Base-by-base conservation (phyloP, 2,329 filamentous ascomycete species). In the Sarocladium strictum region DNA sequence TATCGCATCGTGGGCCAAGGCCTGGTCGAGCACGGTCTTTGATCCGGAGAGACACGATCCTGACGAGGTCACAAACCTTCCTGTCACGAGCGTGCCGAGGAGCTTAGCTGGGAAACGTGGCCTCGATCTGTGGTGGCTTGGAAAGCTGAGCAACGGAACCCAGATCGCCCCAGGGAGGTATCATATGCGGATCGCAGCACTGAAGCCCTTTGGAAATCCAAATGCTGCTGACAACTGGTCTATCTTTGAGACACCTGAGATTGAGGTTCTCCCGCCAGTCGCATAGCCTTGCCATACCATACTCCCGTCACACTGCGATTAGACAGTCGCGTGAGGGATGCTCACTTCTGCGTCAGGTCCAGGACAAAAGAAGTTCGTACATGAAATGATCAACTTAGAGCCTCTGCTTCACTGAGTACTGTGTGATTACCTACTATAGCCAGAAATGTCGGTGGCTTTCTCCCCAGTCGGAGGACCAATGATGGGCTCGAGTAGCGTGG, bases 1-100 rank as follows among this genome's bases (percentile, higher is more conserved):
- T 17, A 24, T 33, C 17, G 35, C 52, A 57, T 61, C 60, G 14
- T 66, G 40, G 24, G 29, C 61, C 53, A 49, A 55, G 15, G 60
- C 60, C 21, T 52, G 59, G 0, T 49, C 35, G 17, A 37, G 52
- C 14, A 10, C 14, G n/a, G 23, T 29, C 26, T 49, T 49, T 19
- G 43, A 49, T 19, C 33, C 38, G 10, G 38, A 43, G 14, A 9
- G n/a, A 1, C 21, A 32, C 52, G 29, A 32, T 15, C 17, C 15
- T 14, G 37, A 43, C 21, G 52, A 32, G 11, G 35, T 54, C 5
- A 17, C 19, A 11, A 35, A 35, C 7, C 57, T 59, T 40, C 65
- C 66, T 0, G 37, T 57, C 0, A 27, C 37, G 43, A 5, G 26
- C 3, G 5, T 32, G 23, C 27, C 59, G 23, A 60, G 63, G 6